These are phyloP conservation scores for Rosa multiflora DNA, from an alignment of 306 rosid species.

Conservation along the genomic window DNA sequence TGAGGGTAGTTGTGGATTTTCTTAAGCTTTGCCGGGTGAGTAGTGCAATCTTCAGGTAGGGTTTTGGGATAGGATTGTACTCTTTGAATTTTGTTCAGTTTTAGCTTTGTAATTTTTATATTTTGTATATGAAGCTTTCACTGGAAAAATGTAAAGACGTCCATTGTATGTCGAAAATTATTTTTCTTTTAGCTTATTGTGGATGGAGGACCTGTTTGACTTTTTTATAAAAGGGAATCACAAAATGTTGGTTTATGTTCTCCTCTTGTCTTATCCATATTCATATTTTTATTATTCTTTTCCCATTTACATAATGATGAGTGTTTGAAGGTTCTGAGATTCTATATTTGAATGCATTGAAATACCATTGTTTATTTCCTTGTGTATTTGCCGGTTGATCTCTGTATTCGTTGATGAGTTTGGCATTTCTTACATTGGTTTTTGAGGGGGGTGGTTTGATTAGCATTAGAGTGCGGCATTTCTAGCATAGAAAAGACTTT, in stretches of 20 bases:
- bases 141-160: slow-evolving; percentile 21
- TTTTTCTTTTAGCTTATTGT: slow-evolving; percentile 8
- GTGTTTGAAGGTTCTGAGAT: not conserved
- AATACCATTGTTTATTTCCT: not conserved
- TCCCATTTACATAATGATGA: not conserved
- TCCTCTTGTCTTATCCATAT: too few species aligned
- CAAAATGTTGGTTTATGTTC: not conserved
- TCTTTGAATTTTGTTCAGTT: slow-evolving; percentile 6
- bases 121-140: slow-evolving; percentile 19
- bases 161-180: slow-evolving; percentile 25
- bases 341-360: not conserved
- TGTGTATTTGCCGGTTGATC: not conserved
- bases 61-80: slow-evolving; percentile 31
- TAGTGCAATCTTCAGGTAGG: slow-evolving; percentile 24
- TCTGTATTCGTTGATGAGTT: not conserved
- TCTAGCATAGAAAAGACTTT: not conserved
- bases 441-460: not conserved
- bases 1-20: slow-evolving; percentile 38
- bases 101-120: slow-evolving; percentile 31
- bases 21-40: slow-evolving; percentile 25
- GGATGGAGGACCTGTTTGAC: slow-evolving; percentile 23
- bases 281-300: not conserved
- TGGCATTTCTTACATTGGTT: not conserved
- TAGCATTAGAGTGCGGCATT: not conserved
- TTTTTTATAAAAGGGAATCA: slow-evolving; percentile 22